A percentile compares a stretch with the other conserved stretches of the same genome.
phyloP scores from a whole-genome alignment of 495 filamentous ascomycete species.

The Aspergillus olivimuriae region DNA sequence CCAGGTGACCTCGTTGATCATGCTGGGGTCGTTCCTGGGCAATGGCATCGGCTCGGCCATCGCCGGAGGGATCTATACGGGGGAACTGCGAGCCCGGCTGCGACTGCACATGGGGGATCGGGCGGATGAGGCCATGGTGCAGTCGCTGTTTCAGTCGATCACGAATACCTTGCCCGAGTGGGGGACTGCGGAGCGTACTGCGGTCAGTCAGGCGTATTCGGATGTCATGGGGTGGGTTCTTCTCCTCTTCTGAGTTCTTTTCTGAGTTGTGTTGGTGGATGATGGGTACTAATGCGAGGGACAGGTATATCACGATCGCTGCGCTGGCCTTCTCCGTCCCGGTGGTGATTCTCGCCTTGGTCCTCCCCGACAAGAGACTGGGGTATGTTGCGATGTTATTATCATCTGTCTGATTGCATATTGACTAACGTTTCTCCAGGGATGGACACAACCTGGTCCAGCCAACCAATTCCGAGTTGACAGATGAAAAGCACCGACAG shows the following conservation, averaged over 20 bases:
- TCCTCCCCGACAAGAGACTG: conserved; percentile 39
- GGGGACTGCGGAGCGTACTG: conserved; percentile 33
- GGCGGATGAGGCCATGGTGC: conserved; percentile 19
- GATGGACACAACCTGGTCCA: conserved; percentile 30
- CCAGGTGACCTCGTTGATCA: conserved; percentile 39
- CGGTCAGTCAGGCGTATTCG: conserved; percentile 37
- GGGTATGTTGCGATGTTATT: conserved; percentile 22
- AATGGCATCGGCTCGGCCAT: conserved; percentile 42
- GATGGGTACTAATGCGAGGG: too few species aligned
- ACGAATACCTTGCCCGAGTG: conserved; percentile 32
- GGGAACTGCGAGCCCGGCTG: conserved; percentile 27
- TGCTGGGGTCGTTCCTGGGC: conserved; percentile 38
- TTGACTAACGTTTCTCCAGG: conserved; percentile 7
- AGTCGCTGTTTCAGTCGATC: conserved; percentile 38
- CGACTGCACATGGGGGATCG: conserved; percentile 22
- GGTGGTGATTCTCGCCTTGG: conserved; percentile 29
- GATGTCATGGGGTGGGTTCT: conserved; percentile 29
- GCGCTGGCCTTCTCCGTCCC: conserved; percentile 33
- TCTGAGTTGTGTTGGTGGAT: too few species aligned
- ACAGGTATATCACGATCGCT: conserved; percentile 38
- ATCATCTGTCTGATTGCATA: conserved; percentile 4
- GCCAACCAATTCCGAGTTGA: too few species aligned
- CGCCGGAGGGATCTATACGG: conserved; percentile 44
- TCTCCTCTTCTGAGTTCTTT: too few species aligned
- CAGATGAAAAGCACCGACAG: too few species aligned